Percentiles rank a stretch among this genome's conserved stretches.
phyloP scores from a whole-genome alignment of 441 rosid genomes.

The Gossypium gossypioides region DNA sequence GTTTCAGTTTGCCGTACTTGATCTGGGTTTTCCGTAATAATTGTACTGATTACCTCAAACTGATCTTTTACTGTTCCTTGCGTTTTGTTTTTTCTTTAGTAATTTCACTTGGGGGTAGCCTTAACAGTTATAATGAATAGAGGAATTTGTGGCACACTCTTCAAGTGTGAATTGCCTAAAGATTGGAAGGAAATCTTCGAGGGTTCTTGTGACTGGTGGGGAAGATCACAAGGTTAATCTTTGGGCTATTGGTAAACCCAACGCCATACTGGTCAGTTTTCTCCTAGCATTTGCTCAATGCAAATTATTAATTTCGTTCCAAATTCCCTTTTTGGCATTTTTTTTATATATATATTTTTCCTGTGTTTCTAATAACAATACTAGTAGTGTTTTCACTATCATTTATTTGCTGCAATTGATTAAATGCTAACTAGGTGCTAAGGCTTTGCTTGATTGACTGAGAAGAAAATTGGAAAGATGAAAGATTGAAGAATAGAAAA shows the following conservation, averaged over 20 bases:
- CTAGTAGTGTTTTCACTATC: background rate
- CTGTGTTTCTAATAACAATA: background rate
- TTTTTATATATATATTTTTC: background rate
- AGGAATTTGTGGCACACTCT: slow-evolving; percentile 99
- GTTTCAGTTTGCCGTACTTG: slow-evolving; percentile 1
- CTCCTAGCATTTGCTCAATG: background rate
- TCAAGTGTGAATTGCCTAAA: slow-evolving; percentile 88
- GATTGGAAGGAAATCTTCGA: slow-evolving; percentile 93
- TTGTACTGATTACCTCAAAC: background rate
- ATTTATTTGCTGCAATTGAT: background rate
- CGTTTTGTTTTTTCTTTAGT: slow-evolving; percentile 6
- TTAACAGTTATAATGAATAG: slow-evolving; percentile 44
- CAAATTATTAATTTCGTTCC: background rate
- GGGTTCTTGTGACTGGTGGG: slow-evolving; percentile 92
- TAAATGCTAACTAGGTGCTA: background rate
- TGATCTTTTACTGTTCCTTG: slow-evolving; percentile 17
- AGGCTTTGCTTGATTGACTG: too few species aligned
- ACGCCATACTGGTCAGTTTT: slow-evolving; percentile 76
- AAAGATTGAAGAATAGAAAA: too few species aligned
- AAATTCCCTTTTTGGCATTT: background rate
- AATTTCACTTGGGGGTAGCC: slow-evolving; percentile 26
- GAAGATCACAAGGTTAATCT: slow-evolving; percentile 97
- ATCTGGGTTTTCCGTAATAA: slow-evolving; percentile 9
- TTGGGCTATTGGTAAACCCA: slow-evolving; percentile 99
- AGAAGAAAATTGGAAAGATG: too few species aligned